Evolutionary conservation across 1,139 yeast species (phyloP).

Genomic region (Zygosaccharomyces pseudobailii): DNA sequence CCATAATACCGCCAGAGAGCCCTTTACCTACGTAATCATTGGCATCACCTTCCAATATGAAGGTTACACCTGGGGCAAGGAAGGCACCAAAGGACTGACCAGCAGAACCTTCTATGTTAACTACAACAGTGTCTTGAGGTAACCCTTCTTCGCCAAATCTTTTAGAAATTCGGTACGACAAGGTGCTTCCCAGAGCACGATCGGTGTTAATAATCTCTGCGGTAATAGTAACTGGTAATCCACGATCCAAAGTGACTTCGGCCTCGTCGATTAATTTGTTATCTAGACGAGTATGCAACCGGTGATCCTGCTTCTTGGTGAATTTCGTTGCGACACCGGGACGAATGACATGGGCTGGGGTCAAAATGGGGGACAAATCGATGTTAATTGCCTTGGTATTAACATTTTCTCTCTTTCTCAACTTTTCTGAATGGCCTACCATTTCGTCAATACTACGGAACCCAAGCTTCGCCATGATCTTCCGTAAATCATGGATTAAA

Average conservation of each 20-base stretch:
- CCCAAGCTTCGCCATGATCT: slow-evolving; percentile 90
- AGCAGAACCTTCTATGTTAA: slow-evolving; percentile 85
- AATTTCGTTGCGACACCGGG: slow-evolving; percentile 96
- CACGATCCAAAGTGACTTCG: slow-evolving; percentile 87
- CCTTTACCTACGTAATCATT: slow-evolving; percentile 98
- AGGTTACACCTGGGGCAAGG: slow-evolving; percentile 91
- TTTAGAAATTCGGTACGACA: slow-evolving; percentile 90
- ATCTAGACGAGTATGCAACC: slow-evolving; percentile 86
- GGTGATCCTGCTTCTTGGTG: slow-evolving; percentile 91
- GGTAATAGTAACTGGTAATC: slow-evolving; percentile 89
- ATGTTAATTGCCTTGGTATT: slow-evolving; percentile 88
- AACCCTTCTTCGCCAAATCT: slow-evolving; percentile 88
- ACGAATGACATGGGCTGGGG: slow-evolving; percentile 94
- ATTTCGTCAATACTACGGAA: slow-evolving; percentile 94
- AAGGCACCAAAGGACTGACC: slow-evolving; percentile 99
- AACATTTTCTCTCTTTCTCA: slow-evolving; percentile 80
- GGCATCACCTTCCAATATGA: slow-evolving; percentile 95
- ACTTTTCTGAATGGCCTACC: slow-evolving; percentile 95
- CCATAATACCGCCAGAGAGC: slow-evolving; percentile 87
- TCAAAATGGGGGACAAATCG: slow-evolving; percentile 86
- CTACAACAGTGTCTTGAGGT: slow-evolving; percentile 95
- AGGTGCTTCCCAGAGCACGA: slow-evolving; percentile 91
- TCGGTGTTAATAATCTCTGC: slow-evolving; percentile 93
- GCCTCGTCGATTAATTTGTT: slow-evolving; percentile 95
- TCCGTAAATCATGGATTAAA: slow-evolving; percentile 86